Evolutionary conservation across 2,329 filamentous ascomycete genomes (phyloP), one percentile per base, ranked within the genome.

Genomic region (Cladosporium austrohemisphaericum): DNA sequence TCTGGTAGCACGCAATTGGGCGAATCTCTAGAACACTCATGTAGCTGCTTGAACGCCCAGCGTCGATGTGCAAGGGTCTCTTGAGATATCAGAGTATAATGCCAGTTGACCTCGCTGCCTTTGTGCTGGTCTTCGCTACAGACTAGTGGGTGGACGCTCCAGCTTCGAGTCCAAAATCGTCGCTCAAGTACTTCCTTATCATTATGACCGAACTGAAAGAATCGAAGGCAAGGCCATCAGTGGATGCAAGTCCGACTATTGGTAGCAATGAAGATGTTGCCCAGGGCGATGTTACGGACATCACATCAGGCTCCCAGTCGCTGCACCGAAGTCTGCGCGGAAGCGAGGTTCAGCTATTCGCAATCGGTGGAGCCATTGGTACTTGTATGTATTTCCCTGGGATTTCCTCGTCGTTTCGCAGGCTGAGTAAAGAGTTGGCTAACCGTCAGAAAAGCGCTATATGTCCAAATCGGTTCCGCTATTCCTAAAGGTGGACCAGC

Each of bases 401-500:
- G n/a, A n/a, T n/a, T n/a, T n/a, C n/a, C n/a, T n/a, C n/a, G n/a
- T n/a, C n/a, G n/a, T n/a, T n/a, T n/a, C n/a, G n/a, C n/a, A n/a
- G 11, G 11, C 29, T 13, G 10, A 14, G 11, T 10, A 7, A 11
- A 14, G n/a, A n/a, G n/a, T n/a, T n/a, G n/a, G 25, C 25, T 41
- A n/a, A 28, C 25, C 25, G 10, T 28, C 18, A 19, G 20, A 16
- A 11, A 26, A 41, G 38, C 38, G 11, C 5, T 41, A 9, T 41
- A 41, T 18, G 52, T 55, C n/a, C 37, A 44, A 23, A 55, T 55
- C 50, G 52, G 52, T 18, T 47, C 52, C 13, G 43, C 48, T 20
- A 32, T 55, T 3, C 52, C 52, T 11, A 55, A 51, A 25, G 51
- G 74, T 71, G 54, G 65, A 73, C 49, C 75, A 69, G 53, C 73